Evolutionary conservation across 768 basidiomycete species (phyloP), one percentile per base, ranked within the genome.

Genomic region (Naganishia vishniacii): DNA sequence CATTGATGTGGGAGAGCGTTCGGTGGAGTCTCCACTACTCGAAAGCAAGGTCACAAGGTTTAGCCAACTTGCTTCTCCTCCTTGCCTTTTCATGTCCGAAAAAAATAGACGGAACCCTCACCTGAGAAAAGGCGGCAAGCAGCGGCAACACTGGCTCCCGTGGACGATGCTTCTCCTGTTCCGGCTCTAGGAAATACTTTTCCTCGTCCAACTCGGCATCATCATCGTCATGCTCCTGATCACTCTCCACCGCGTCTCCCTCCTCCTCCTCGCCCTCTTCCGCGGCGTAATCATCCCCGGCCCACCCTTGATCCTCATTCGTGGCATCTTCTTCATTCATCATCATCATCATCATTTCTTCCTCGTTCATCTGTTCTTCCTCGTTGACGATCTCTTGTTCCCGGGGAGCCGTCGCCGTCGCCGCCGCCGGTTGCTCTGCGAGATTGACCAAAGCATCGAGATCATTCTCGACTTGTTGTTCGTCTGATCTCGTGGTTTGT

Each of bases 271-370:
- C 25, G 12, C 16, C 61, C 9, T 63, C 53, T 4, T 56, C 61
- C 83, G 84, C 78, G 86, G 84, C 87, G 2, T 37, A 23, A 2
- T 23, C 65, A 2, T 61, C 65, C 18, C 18, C 28, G 2, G 29
- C 29, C 26, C 41, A 47, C 9, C 28, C 45, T 13, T 3, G 23
- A 37, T 47, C 59, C 16, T 37, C 29, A 26, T 48, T 53, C 44
- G 25, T 45, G 25, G 15, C 25, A 4, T 48, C 64, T 16, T 59
- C 58, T 18, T 45, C 59, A 12, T 49, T 46, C 29, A 32, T 41
- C n/a, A n/a, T n/a, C n/a, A n/a, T n/a, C n/a, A n/a, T n/a, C n/a
- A n/a, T n/a, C 29, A 20, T 31, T 6, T 61, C 65, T 23, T 61
- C 48, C 47, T 53, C 48, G 18, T 37, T 26, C 47, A 29, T n/a